These are phyloP conservation scores for Verticillium zaregamsianum DNA, from an alignment of 2,329 filamentous ascomycete genomes.

Conservation along the genomic window DNA sequence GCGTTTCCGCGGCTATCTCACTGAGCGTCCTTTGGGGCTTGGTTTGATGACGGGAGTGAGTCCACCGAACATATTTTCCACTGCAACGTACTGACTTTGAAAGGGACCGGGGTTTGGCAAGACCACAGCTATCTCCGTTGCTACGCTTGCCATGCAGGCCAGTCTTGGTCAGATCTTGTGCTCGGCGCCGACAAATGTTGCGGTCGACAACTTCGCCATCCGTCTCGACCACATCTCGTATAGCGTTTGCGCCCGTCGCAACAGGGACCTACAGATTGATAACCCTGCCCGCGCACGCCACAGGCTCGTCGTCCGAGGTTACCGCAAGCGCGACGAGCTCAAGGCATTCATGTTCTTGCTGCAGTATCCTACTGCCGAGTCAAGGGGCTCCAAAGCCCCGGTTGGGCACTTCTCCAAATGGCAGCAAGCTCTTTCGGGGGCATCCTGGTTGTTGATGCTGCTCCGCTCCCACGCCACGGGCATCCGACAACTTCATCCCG, in stretches of 20 bases:
- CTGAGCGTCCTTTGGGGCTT: not conserved
- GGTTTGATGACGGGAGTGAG: conserved; percentile 4
- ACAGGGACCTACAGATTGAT: not conserved
- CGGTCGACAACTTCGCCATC: conserved; percentile 14
- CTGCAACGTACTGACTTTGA: no score
- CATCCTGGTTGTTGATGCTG: conserved; percentile 2
- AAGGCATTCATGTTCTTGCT: conserved; percentile 4
- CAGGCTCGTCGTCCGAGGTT: conserved; percentile 5
- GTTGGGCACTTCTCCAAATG: not conserved
- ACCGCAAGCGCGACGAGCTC: not conserved
- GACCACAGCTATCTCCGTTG: conserved; percentile 1
- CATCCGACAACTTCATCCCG: not conserved
- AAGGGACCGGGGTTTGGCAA: conserved; percentile 15
- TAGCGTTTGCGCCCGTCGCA: not conserved
- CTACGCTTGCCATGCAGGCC: conserved; percentile 4
- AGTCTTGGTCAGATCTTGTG: conserved; percentile 7
- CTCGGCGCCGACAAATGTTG: conserved; percentile 11
- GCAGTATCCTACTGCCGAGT: not conserved
- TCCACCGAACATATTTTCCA: not conserved
- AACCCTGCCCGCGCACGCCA: not conserved
- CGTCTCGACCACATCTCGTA: not conserved
- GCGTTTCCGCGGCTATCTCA: not conserved
- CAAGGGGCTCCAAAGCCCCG: not conserved
- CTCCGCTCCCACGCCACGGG: not conserved
- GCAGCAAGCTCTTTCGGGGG: conserved; percentile 2